These are phyloP conservation scores for Lentinus tigrinus DNA, from an alignment of 768 basidiomycete genomes.

Conservation along the genomic window DNA sequence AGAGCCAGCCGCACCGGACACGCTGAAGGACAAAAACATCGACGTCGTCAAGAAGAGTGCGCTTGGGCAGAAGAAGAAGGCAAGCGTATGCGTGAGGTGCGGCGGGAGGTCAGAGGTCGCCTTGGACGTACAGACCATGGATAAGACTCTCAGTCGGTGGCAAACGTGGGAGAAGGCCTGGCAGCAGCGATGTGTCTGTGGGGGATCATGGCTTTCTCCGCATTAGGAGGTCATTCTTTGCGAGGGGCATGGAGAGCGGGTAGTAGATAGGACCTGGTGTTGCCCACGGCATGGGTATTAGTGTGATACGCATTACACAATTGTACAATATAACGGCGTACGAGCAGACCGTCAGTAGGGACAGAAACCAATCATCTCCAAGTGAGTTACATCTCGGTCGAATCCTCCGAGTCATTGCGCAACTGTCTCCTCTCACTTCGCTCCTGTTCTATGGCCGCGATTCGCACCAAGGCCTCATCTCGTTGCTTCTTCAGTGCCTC, in stretches of 20 bases:
- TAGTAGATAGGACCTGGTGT: too few species aligned
- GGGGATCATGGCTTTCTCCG: slow-evolving; percentile 53
- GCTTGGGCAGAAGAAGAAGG: slow-evolving; percentile 36
- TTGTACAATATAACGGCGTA: too few species aligned
- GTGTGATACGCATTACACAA: too few species aligned
- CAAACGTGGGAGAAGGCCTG: slow-evolving; percentile 65
- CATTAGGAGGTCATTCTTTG: not conserved
- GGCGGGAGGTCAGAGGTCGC: slow-evolving; percentile 53
- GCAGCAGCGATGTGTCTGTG: slow-evolving; percentile 65
- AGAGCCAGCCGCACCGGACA: slow-evolving; percentile 24
- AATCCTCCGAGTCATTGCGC: too few species aligned
- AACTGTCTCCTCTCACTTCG: not conserved
- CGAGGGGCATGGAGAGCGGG: too few species aligned
- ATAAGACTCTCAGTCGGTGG: slow-evolving; percentile 45
- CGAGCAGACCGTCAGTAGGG: too few species aligned
- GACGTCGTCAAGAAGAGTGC: slow-evolving; percentile 69
- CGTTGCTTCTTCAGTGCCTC: slow-evolving; percentile 55
- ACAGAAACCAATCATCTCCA: too few species aligned
- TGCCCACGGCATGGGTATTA: too few species aligned
- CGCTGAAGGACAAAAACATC: slow-evolving; percentile 35
- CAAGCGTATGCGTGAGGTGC: slow-evolving; percentile 59
- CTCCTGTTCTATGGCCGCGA: slow-evolving; percentile 54
- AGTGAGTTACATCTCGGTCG: too few species aligned
- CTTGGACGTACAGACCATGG: slow-evolving; percentile 25
- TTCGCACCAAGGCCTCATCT: slow-evolving; percentile 51